A percentile compares a stretch with the other conserved stretches of the same genome.
phyloP scores from a whole-genome alignment of 768 basidiomycete genomes.

The Jaapia argillacea region DNA sequence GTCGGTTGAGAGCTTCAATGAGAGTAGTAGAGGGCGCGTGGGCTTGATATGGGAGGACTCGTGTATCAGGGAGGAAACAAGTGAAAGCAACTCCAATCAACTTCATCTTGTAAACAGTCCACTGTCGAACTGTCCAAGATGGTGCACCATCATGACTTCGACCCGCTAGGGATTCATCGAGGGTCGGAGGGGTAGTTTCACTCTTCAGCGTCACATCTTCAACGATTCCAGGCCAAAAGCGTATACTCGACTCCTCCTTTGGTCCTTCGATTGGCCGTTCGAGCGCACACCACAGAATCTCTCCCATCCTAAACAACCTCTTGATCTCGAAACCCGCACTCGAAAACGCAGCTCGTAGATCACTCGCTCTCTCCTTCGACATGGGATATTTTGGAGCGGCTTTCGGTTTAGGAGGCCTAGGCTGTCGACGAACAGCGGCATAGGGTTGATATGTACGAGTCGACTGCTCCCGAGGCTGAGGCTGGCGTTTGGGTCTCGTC shows the following conservation, averaged over 20 bases:
- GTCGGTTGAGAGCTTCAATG: conserved; percentile 35
- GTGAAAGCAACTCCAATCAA: conserved; percentile 48
- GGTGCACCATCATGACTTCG: conserved; percentile 14
- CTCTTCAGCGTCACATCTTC: conserved; percentile 44
- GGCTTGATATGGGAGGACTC: conserved; percentile 69
- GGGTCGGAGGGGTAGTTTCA: conserved; percentile 22
- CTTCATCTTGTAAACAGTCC: conserved; percentile 55
- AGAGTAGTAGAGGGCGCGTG: conserved; percentile 45
- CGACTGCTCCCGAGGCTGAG: too few species aligned
- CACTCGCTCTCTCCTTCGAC: conserved; percentile 51
- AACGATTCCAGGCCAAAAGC: conserved; percentile 68
- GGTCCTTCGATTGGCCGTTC: conserved; percentile 35
- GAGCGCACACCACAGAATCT: conserved; percentile 64
- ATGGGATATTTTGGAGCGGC: conserved; percentile 36
- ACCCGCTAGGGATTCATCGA: conserved; percentile 5
- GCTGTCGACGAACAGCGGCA: conserved; percentile 28
- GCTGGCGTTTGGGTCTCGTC: too few species aligned
- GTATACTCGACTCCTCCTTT: conserved; percentile 30
- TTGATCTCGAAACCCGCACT: conserved; percentile 33
- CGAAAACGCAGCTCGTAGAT: conserved; percentile 49
- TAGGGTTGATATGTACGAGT: too few species aligned
- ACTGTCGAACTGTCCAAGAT: conserved; percentile 52
- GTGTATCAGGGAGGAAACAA: conserved; percentile 38
- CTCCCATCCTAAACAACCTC: conserved; percentile 58
- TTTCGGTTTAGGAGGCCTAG: conserved; percentile 22